Percentiles rank a stretch among this genome's conserved stretches.
Evolutionary conservation across 495 filamentous ascomycete genomes (phyloP).

Genomic region (Amphirosellinia nigrospora): DNA sequence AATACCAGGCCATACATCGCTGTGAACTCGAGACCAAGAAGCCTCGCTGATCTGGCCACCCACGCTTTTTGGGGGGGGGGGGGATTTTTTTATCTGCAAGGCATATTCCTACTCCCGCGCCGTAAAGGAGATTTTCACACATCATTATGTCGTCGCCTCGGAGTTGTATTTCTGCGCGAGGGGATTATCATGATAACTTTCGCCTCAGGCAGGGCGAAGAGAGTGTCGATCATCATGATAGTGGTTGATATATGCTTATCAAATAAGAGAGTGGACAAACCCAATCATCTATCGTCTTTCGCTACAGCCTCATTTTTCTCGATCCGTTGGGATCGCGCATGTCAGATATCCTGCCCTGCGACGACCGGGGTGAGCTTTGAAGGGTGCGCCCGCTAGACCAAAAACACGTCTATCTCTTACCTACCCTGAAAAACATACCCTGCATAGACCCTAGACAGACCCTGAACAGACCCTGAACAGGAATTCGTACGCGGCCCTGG

Average conservation of each 20-base stretch:
- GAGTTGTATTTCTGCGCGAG: background rate
- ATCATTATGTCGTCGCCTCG: background rate
- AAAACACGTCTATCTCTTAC: constrained; percentile 1
- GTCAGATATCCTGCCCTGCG: background rate
- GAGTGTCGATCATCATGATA: background rate
- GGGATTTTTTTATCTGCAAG: background rate
- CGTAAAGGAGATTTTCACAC: background rate
- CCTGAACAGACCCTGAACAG: constrained; percentile 6
- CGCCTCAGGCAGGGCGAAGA: background rate
- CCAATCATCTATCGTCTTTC: background rate
- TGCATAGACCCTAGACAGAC: no score
- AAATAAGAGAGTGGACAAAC: background rate
- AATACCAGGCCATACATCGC: background rate
- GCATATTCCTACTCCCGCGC: background rate
- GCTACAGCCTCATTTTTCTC: background rate
- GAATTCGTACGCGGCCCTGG: background rate
- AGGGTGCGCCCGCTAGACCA: constrained; percentile 18
- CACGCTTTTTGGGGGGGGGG: no score
- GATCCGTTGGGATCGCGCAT: constrained; percentile 5
- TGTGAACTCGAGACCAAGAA: background rate
- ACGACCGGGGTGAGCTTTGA: background rate
- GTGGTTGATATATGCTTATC: background rate
- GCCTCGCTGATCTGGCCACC: background rate
- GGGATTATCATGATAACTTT: background rate
- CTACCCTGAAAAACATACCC: constrained; percentile 3